Evolutionary conservation across 2,329 filamentous ascomycete species (phyloP).

Genomic region (Epichloe aotearoae): DNA sequence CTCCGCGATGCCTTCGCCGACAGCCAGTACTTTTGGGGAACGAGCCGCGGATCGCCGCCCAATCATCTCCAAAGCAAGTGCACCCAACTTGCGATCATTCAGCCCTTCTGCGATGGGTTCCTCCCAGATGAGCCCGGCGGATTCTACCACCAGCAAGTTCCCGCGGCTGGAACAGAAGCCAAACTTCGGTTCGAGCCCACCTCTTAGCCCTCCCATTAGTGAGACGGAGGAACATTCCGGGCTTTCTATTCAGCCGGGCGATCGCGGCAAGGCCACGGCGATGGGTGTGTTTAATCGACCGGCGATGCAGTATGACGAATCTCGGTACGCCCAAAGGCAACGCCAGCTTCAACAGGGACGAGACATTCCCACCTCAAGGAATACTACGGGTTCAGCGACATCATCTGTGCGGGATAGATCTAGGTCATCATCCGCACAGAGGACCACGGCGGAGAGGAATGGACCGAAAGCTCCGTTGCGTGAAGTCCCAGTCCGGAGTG

Average conservation of each 20-base stretch:
- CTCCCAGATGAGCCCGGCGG: constrained; percentile 24
- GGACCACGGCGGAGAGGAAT: constrained; percentile 20
- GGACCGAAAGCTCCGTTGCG: constrained; percentile 14
- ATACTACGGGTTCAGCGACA: constrained; percentile 31
- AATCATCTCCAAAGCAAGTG: constrained; percentile 45
- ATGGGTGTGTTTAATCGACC: constrained; percentile 54
- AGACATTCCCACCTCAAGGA: constrained; percentile 41
- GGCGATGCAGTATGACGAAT: constrained; percentile 64
- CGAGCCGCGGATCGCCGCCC: constrained; percentile 32
- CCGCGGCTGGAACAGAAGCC: constrained; percentile 20
- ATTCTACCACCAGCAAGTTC: constrained; percentile 22
- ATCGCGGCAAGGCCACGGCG: constrained; percentile 71
- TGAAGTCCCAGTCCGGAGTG: constrained; percentile 20
- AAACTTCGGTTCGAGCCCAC: constrained; percentile 21
- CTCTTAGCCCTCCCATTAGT: constrained; percentile 46
- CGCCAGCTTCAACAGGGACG: constrained; percentile 66
- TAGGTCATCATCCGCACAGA: constrained; percentile 31
- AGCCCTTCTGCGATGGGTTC: constrained; percentile 33
- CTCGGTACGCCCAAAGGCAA: constrained; percentile 71
- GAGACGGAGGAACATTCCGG: constrained; percentile 54
- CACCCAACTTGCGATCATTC: constrained; percentile 51
- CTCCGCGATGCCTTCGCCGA: constrained; percentile 33
- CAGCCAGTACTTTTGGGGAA: constrained; percentile 29
- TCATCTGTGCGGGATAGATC: constrained; percentile 29
- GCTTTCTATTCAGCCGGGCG: constrained; percentile 58